A percentile compares a stretch with the other conserved stretches of the same genome.
Conservation (phyloP, 345 rosid species). For the Stellera chamaejasme region DNA sequence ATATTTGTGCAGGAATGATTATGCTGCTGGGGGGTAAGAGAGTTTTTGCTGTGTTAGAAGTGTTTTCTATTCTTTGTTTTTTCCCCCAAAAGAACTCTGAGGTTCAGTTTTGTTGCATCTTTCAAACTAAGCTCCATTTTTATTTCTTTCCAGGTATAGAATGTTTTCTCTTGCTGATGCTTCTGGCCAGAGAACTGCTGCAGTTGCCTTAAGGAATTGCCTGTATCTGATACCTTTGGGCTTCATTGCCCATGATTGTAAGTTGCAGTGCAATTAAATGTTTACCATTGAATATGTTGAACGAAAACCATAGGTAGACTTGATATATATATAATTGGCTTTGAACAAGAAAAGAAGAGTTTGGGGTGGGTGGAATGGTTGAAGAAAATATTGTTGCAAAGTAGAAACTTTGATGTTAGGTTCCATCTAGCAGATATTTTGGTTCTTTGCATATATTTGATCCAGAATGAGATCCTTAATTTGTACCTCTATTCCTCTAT, state of each 20-base stretch:
- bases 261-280: conserved; percentile 20
- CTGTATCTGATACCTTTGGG: conserved; percentile 82
- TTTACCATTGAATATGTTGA: too few species aligned
- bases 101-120: background rate
- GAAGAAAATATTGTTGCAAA: too few species aligned
- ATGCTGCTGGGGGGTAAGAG: conserved; percentile 88
- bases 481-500: too few species aligned
- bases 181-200: conserved; percentile 68
- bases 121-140: background rate
- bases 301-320: too few species aligned
- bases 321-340: too few species aligned
- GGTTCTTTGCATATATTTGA: too few species aligned
- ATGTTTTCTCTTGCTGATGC: conserved; percentile 90
- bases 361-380: too few species aligned
- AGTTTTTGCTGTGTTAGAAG: background rate
- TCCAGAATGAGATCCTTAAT: too few species aligned
- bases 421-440: too few species aligned
- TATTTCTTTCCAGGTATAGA: conserved; percentile 48
- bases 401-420: too few species aligned
- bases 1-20: conserved; percentile 72
- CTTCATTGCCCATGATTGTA: conserved; percentile 76
- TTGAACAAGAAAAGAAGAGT: too few species aligned
- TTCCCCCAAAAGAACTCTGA: background rate
- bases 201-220: conserved; percentile 84
- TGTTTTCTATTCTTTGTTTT: background rate